Evolutionary conservation across 345 rosid species (phyloP), one percentile per base, ranked within the genome.

Genomic region (Rhizophora apiculata): DNA sequence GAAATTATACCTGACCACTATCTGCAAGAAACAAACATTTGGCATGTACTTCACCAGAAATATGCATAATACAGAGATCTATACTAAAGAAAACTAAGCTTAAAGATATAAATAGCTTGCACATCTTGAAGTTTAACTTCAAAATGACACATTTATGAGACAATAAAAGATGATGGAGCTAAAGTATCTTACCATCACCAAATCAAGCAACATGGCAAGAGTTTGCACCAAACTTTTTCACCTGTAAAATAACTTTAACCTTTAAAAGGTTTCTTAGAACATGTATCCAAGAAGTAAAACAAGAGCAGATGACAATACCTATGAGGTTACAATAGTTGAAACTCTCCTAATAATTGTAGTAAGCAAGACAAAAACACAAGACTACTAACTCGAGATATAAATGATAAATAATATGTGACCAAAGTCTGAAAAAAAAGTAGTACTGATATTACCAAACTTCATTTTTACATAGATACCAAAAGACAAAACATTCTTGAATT

Each of bases 211-310:
- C 48, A 39, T 39, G 48, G 15, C 0, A 1, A 39, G 48, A 9
- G 48, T 10, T 39, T 39, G 48, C 11, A 39, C 16, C 48, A 11
- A 39, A 10, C 16, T 2, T 11, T 39, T 39, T 39, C 48, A 10
- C 11, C 48, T 80, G 2, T 79, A 91, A 72, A 96, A 89, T 71
- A 91, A 86, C 29, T 83, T 72, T 64, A 91, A 71, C 79, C 37
- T 7, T 34, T 34, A 34, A 34, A 34, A 34, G 37, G 9, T 7
- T 34, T 91, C 96, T 4, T 92, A 93, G 26, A 85, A 46, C 34
- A 79, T 86, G 62, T 82, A 79, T 46, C 81, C 92, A n/a, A 53
- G n/a, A n/a, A 53, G 10, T 53, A n/a, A 34, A 34, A 34, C 10
- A 34, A 34, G 9, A 34, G 37, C 37, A 34, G 37, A 34, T 34